phyloP scores from a whole-genome alignment of 2,329 filamentous ascomycete genomes.

The Sporothrix schenckii region DNA sequence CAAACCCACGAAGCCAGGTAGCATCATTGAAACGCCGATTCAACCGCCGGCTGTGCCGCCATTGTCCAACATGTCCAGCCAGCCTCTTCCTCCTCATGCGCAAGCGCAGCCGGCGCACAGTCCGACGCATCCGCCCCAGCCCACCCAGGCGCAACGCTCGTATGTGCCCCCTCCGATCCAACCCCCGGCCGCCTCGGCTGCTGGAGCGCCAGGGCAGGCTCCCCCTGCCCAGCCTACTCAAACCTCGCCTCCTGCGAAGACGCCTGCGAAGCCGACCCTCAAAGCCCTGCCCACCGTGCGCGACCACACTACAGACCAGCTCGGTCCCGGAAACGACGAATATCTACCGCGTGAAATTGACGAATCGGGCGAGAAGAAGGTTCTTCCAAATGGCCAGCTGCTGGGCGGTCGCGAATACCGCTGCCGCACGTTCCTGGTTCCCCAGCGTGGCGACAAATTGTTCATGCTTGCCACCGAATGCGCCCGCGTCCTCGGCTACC shows the following conservation, averaged over 20 bases:
- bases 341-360: constrained; percentile 93
- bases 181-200: constrained; percentile 41
- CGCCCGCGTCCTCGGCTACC: constrained; percentile 87
- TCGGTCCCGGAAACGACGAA: constrained; percentile 86
- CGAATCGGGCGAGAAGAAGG: constrained; percentile 92
- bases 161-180: constrained; percentile 52
- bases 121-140: constrained; percentile 23
- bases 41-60: constrained; percentile 33
- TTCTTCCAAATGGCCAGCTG: constrained; percentile 78
- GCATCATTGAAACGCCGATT: constrained; percentile 60
- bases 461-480: constrained; percentile 99
- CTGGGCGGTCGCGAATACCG: constrained; percentile 84
- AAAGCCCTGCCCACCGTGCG: constrained; percentile 95
- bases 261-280: constrained; percentile 78
- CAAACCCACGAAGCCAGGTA: constrained; percentile 58
- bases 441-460: constrained; percentile 85
- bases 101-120: constrained; percentile 31
- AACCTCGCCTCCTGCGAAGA: constrained; percentile 67
- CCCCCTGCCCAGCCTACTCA: constrained; percentile 49
- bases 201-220: constrained; percentile 50
- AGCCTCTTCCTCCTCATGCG: constrained; percentile 27
- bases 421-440: constrained; percentile 91
- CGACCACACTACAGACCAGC: constrained; percentile 95
- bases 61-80: constrained; percentile 34
- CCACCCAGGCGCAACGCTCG: constrained; percentile 20